Base-by-base conservation (phyloP, 2,329 filamentous ascomycete species). In the Phyllosticta citribraziliensis region DNA sequence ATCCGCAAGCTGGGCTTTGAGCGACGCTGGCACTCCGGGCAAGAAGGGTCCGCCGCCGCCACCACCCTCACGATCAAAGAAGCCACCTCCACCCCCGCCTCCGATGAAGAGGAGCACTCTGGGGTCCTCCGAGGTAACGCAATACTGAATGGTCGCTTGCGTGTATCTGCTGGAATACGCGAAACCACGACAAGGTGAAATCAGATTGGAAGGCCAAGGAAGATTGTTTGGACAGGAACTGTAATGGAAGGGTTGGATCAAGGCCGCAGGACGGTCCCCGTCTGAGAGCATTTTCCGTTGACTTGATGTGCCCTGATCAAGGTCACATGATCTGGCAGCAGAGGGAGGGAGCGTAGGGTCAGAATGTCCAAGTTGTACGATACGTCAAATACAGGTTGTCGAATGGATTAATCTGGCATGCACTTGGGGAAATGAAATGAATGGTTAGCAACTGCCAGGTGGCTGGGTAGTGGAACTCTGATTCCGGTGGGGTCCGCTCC, bases 51-150 rank as follows among this genome's bases (percentile, higher is more conserved):
- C 84, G 55, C 85, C 85, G 20, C 85, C 85, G 27, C 85, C 85
- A 24, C 83, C 83, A 25, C 82, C 83, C 9, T 81, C 80, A 22
- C 76, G 84, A 68, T 75, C 82, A 40, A 88, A 87, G 78, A 88
- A 88, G 72, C 84, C 84, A 12, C 81, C 82, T 22, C 84, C 85
- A 63, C 83, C 83, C 47, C 85, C 84, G 22, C 83, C 83, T 11
- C 85, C 85, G 22, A 80, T 84, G 74, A 87, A 87, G 77, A 76
- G 83, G 65, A 80, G 75, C 71, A 76, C 75, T 63, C 70, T 80
- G 67, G 79, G 76, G 20, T 57, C 59, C 9, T 57, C 59, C 10
- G 59, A 61, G 22, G 22, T 61, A 35, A 51, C 55, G 4, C 59
- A 61, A 14, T 53, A 61, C 30, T 57, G 55, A 54, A n/a, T 8